Evolutionary conservation across 2,329 filamentous ascomycete genomes (phyloP).

Genomic region (Cladophialophora psammophila): DNA sequence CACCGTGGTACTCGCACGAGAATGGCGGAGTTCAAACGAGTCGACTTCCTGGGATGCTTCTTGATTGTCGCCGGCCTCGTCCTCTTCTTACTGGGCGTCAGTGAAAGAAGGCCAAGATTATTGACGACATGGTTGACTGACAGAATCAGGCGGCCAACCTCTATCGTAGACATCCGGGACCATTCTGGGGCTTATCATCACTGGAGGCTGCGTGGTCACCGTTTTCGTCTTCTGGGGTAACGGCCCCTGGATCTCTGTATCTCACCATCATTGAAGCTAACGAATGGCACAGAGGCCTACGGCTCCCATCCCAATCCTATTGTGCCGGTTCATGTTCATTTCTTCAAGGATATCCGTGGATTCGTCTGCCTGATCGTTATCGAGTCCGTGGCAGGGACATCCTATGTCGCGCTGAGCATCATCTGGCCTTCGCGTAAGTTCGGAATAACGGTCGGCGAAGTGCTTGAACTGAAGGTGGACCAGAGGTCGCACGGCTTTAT

Average conservation of each 20-base stretch:
- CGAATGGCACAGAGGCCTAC: constrained; percentile 13
- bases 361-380: constrained; percentile 28
- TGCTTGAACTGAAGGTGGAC: background rate
- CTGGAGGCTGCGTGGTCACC: constrained; percentile 35
- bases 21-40: constrained; percentile 50
- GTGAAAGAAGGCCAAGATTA: background rate
- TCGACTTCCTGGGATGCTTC: constrained; percentile 57
- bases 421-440: constrained; percentile 23
- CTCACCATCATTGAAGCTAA: background rate
- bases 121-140: background rate
- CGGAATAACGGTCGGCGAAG: background rate
- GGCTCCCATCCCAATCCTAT: constrained; percentile 21
- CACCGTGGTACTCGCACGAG: constrained; percentile 45
- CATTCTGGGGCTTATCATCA: constrained; percentile 43
- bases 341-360: constrained; percentile 29
- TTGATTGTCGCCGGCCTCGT: constrained; percentile 52
- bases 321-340: constrained; percentile 20
- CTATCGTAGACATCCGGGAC: constrained; percentile 35
- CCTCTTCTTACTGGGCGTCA: constrained; percentile 51
- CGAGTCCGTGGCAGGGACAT: constrained; percentile 16
- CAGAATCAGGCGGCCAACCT: constrained; percentile 30
- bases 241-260: background rate
- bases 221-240: constrained; percentile 42
- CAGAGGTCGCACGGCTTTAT: constrained; percentile 15
- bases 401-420: constrained; percentile 26